Base-by-base conservation (phyloP, 257 asterid genomes). In the Hygrophila difformis region DNA sequence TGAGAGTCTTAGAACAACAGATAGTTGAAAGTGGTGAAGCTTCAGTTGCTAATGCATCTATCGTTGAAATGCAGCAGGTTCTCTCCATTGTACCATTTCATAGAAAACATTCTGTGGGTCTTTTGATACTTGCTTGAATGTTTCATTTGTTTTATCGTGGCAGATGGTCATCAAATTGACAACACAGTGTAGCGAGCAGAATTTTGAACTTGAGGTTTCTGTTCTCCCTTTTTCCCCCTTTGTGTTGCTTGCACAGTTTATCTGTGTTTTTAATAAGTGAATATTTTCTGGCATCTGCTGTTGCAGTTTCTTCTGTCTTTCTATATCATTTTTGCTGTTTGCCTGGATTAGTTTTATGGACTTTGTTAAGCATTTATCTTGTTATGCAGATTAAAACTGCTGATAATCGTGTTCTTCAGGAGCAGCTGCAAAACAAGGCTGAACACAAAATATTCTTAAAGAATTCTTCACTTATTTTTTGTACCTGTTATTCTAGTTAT, bases 21-120 rank as follows among this genome's bases (percentile, higher is more conserved):
- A 86, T 91, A 46, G 81, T 67, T 55, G 97, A 81, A 63, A 74
- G 78, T 64, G 82, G 95, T 51, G 89, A 91, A 78, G 76, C 84
- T 40, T 86, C 97, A 21, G 77, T 68, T 61, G 74, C 79, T 53
- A 81, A 73, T 68, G 79, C 97, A 28, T 80, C 97, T 44, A 61
- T 81, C 43, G 78, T 72, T 60, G 97, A 91, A 75, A 76, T 81
- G 94, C 95, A 91, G 67, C 93, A 91, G 99, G 99, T 91, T 38
- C 35, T 39, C 40, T 44, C 38, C n/a, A n/a, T n/a, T n/a, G n/a
- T n/a, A 20, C 58, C 43, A 44, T 50, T 43, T 42, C 20, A 36
- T 41, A 49, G 8, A 2, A 55, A 33, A 5, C 12, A 14, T 22
- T 17, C 18, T 18, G 17, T 11, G 18, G 10, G 36, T 47, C 19